phyloP scores from a whole-genome alignment of 2,329 filamentous ascomycete species.

The Grosmannia huntii region DNA sequence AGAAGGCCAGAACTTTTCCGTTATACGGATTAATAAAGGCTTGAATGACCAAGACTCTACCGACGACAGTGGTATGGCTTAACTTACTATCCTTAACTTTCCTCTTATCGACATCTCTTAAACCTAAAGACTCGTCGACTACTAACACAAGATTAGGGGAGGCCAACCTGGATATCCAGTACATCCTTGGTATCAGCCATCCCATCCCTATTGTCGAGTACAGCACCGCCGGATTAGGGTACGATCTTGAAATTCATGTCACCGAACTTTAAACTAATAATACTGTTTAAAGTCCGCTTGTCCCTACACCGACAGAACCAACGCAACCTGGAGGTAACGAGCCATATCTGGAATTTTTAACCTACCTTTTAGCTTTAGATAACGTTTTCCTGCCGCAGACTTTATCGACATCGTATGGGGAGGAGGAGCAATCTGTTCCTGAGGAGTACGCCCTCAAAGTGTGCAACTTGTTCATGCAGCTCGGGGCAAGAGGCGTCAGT shows the following conservation, averaged over 20 bases:
- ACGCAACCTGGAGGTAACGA: constrained; percentile 44
- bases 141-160: constrained; percentile 26
- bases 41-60: constrained; percentile 31
- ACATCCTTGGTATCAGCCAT: constrained; percentile 41
- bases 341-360: constrained; percentile 52
- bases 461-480: constrained; percentile 50
- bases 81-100: neutral
- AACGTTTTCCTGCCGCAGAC: constrained; percentile 43
- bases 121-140: neutral
- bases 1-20: constrained; percentile 38
- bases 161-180: constrained; percentile 53
- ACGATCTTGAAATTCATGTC: too few relatives aligned
- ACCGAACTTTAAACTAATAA: constrained; percentile 10
- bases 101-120: neutral
- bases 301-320: constrained; percentile 37
- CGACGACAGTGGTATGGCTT: constrained; percentile 19
- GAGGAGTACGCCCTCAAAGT: constrained; percentile 45
- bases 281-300: constrained; percentile 32
- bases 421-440: constrained; percentile 53
- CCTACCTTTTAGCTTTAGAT: constrained; percentile 39
- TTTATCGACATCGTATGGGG: constrained; percentile 53
- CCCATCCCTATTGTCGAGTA: constrained; percentile 44
- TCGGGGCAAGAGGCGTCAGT: constrained; percentile 54
- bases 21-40: constrained; percentile 43
- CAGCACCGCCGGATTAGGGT: constrained; percentile 42